Evolutionary conservation across 2,329 filamentous ascomycete species (phyloP).

Genomic region (Nemania sp.): DNA sequence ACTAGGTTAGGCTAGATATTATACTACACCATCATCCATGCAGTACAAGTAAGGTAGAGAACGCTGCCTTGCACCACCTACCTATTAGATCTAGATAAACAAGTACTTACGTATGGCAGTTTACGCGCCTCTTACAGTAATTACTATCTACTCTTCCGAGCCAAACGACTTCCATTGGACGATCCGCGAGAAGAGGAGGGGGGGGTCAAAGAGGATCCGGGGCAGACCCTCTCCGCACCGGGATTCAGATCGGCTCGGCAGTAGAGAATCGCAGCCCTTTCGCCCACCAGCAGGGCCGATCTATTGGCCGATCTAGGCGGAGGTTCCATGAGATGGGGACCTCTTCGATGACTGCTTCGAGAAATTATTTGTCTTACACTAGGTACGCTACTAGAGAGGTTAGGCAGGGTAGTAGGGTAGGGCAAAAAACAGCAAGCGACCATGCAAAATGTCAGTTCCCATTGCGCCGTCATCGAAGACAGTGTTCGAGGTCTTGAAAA

Average conservation of each 20-base stretch:
- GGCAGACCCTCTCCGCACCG: slow-evolving; percentile 29
- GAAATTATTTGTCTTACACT: too few relatives aligned
- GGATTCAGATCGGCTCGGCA: slow-evolving; percentile 29
- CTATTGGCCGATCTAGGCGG: slow-evolving; percentile 23
- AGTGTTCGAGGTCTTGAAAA: slow-evolving; percentile 17
- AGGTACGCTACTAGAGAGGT: too few relatives aligned
- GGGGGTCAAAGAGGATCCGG: slow-evolving; percentile 15
- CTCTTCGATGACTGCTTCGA: background rate
- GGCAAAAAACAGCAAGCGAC: too few relatives aligned
- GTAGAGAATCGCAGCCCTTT: slow-evolving; percentile 8
- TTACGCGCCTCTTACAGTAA: too few relatives aligned
- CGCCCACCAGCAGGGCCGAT: slow-evolving; percentile 6
- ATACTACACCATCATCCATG: too few relatives aligned
- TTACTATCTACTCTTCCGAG: slow-evolving; percentile 3
- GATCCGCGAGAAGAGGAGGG: slow-evolving; percentile 3
- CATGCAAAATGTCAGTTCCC: background rate
- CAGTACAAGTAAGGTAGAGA: background rate
- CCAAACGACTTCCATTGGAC: slow-evolving; percentile 22
- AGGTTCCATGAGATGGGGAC: background rate
- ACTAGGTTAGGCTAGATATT: too few relatives aligned
- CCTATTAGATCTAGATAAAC: too few relatives aligned
- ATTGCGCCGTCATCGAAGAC: background rate
- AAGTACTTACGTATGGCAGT: too few relatives aligned
- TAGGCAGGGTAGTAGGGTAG: too few relatives aligned
- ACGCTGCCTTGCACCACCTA: background rate